phyloP scores from a whole-genome alignment of 352 stramenopile species.

The Halophytophthora polymorphica region DNA sequence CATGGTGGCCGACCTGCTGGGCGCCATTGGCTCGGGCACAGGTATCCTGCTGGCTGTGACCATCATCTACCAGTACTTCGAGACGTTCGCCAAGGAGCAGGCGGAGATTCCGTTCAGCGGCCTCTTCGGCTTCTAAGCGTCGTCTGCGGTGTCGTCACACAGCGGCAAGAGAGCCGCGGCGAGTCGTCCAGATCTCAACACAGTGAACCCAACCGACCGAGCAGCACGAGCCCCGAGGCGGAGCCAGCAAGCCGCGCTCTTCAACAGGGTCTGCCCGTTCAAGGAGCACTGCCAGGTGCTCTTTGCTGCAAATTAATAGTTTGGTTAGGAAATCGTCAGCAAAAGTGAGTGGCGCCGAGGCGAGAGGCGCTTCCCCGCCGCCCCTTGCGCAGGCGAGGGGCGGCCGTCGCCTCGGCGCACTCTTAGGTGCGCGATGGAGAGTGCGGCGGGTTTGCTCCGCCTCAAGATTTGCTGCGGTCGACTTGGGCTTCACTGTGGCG shows the following conservation, averaged over 20 bases:
- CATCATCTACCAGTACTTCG: conserved; percentile 99
- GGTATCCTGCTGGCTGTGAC: conserved; percentile 98
- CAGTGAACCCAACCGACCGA: no score
- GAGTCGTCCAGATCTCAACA: not conserved
- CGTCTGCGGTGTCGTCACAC: conserved; percentile 1
- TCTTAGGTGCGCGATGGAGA: conserved; percentile 79
- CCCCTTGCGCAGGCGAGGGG: conserved; percentile 27
- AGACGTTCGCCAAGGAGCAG: conserved; percentile 96
- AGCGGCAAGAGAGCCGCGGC: conserved; percentile 8
- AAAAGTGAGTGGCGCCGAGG: conserved; percentile 44
- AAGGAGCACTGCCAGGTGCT: conserved; percentile 84
- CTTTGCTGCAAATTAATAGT: conserved; percentile 76
- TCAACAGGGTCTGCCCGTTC: conserved; percentile 73
- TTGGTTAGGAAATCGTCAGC: conserved; percentile 64
- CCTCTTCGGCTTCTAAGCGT: conserved; percentile 81
- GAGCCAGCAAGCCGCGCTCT: conserved; percentile 11
- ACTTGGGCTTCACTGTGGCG: not conserved
- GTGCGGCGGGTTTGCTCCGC: conserved; percentile 18
- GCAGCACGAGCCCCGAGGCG: not conserved
- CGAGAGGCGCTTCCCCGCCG: conserved; percentile 55
- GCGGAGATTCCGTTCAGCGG: conserved; percentile 75
- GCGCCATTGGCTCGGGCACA: conserved; percentile 98
- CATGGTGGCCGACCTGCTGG: conserved; percentile 98
- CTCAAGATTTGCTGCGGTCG: conserved; percentile 12
- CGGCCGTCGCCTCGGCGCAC: conserved; percentile 45